Percentiles rank a stretch among this genome's conserved stretches.
Conservation (phyloP, 2,329 filamentous ascomycete genomes). For the Penicillium sp. region DNA sequence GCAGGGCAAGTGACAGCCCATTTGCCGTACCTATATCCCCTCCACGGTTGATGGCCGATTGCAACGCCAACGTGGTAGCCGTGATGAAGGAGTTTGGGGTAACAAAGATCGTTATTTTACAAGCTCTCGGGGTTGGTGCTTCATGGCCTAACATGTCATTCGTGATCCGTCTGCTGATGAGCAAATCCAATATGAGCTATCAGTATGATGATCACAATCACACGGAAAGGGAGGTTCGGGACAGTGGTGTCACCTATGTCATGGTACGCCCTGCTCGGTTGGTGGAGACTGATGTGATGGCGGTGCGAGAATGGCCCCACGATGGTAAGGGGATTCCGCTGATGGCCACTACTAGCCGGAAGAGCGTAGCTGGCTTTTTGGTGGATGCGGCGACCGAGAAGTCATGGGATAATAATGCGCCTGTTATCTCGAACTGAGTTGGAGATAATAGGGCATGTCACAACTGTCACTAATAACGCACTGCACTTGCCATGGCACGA, state of each 20-base stretch:
- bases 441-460: no score
- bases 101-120: slow-evolving; percentile 51
- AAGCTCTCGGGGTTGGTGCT: slow-evolving; percentile 50
- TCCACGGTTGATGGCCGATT: slow-evolving; percentile 48
- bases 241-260: slow-evolving; percentile 40
- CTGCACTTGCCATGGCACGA: no score
- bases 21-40: slow-evolving; percentile 49
- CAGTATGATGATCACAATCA: slow-evolving; percentile 50
- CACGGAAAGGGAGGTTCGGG: slow-evolving; percentile 45
- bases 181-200: slow-evolving; percentile 47
- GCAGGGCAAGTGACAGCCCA: slow-evolving; percentile 47
- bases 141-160: slow-evolving; percentile 46
- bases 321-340: slow-evolving; percentile 45
- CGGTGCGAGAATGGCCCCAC: slow-evolving; percentile 44
- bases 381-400: slow-evolving; percentile 44
- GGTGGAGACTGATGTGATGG: slow-evolving; percentile 37
- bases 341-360: slow-evolving; percentile 38
- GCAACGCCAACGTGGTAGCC: slow-evolving; percentile 38
- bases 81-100: slow-evolving; percentile 40
- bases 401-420: slow-evolving; percentile 45
- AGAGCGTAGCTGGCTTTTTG: slow-evolving; percentile 49
- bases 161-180: slow-evolving; percentile 47
- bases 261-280: slow-evolving; percentile 49
- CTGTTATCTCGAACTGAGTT: slow-evolving; percentile 48
- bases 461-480: no score